phyloP scores from a whole-genome alignment of 2,329 filamentous ascomycete species.

The Sordariomycetes sp. region DNA sequence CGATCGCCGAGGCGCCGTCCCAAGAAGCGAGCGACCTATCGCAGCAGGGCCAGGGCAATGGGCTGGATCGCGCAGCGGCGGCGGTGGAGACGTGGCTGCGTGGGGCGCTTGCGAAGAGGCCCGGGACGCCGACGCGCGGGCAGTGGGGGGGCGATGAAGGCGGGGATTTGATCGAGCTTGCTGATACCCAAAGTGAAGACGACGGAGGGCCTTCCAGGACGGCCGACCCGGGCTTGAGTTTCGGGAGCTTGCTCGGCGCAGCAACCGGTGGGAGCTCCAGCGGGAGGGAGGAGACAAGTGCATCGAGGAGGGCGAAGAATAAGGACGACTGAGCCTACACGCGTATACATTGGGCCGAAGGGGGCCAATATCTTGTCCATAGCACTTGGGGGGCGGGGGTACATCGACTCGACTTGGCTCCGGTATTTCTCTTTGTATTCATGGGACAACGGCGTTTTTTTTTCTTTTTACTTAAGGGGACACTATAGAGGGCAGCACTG shows the following conservation, averaged over 20 bases:
- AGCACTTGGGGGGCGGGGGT: background rate
- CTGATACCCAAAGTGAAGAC: slow-evolving; percentile 50
- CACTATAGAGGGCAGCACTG: background rate
- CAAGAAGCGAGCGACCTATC: background rate
- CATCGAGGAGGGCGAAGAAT: background rate
- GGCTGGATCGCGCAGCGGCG: slow-evolving; percentile 74
- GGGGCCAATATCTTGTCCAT: background rate
- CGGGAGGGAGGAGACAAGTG: background rate
- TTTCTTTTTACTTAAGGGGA: background rate
- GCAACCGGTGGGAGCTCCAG: background rate
- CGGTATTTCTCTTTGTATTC: background rate
- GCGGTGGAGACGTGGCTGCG: slow-evolving; percentile 86
- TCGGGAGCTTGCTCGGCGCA: background rate
- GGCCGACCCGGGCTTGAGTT: background rate
- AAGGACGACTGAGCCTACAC: background rate
- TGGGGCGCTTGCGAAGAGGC: slow-evolving; percentile 61
- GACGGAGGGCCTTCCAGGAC: slow-evolving; percentile 18
- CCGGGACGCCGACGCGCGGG: slow-evolving; percentile 35
- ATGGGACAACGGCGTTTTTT: background rate
- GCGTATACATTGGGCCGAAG: background rate
- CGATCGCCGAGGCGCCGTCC: slow-evolving; percentile 40
- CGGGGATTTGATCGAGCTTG: slow-evolving; percentile 62
- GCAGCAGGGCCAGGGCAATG: slow-evolving; percentile 37
- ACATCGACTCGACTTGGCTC: background rate
- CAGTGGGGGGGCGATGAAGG: slow-evolving; percentile 24